These are phyloP conservation scores for Starmera amethionina DNA, from an alignment of 805 yeast genomes.

Conservation along the genomic window DNA sequence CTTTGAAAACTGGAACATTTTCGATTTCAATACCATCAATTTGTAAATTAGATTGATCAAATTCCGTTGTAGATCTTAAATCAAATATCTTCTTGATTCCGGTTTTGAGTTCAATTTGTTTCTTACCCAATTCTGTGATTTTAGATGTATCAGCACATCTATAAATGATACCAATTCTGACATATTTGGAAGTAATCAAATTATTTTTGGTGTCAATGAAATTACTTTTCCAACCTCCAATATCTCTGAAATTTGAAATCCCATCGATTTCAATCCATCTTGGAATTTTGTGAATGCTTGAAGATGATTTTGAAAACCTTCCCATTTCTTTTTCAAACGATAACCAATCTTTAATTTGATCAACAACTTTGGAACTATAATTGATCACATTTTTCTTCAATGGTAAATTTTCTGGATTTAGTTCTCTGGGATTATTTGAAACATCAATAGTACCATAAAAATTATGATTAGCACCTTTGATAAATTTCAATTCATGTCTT, in stretches of 20 bases:
- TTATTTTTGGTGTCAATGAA: slow-evolving; percentile 10
- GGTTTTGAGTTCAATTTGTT: slow-evolving; percentile 18
- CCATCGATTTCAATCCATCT: slow-evolving; percentile 63
- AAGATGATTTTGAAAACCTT: slow-evolving; percentile 37
- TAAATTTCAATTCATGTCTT: slow-evolving; percentile 47
- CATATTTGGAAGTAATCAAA: slow-evolving; percentile 21
- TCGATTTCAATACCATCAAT: slow-evolving; percentile 36
- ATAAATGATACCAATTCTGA: slow-evolving; percentile 43
- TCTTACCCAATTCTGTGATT: slow-evolving; percentile 44
- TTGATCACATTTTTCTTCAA: slow-evolving; percentile 40
- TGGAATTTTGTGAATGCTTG: slow-evolving; percentile 28
- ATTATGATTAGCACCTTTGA: slow-evolving; percentile 74
- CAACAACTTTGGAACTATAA: slow-evolving; percentile 45
- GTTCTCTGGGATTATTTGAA: slow-evolving; percentile 18
- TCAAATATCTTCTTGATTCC: slow-evolving; percentile 54
- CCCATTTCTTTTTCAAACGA: slow-evolving; percentile 35
- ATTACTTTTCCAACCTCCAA: slow-evolving; percentile 58
- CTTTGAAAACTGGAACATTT: slow-evolving; percentile 48
- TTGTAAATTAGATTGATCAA: slow-evolving; percentile 33
- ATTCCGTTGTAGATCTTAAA: slow-evolving; percentile 54
- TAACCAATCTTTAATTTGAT: slow-evolving; percentile 39
- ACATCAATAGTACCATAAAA: slow-evolving; percentile 45
- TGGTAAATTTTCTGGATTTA: slow-evolving; percentile 33
- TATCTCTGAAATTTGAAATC: slow-evolving; percentile 63
- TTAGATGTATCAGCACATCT: slow-evolving; percentile 54